Evolutionary conservation across 2,329 filamentous ascomycete species (phyloP).

Genomic region (Rasamsonia emersonii): DNA sequence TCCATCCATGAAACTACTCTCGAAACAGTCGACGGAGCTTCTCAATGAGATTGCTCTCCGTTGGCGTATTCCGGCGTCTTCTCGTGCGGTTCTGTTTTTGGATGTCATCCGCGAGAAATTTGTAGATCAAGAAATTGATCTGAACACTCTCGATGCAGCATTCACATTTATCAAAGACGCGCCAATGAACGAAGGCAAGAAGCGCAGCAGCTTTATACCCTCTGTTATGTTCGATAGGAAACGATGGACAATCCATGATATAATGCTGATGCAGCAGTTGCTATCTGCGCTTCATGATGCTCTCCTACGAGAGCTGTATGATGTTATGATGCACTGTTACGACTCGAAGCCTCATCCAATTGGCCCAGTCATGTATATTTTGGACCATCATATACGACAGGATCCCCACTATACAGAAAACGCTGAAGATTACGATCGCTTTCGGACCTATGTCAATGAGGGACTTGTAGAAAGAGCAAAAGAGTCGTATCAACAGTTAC

Average conservation of each 20-base stretch:
- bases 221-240: conserved; percentile 48
- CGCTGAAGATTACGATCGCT: conserved; percentile 62
- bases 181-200: conserved; percentile 55
- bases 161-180: conserved; percentile 76
- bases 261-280: conserved; percentile 63
- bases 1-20: conserved; percentile 49
- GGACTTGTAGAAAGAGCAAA: conserved; percentile 66
- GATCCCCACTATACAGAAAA: conserved; percentile 68
- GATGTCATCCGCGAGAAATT: conserved; percentile 83
- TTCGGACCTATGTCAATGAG: conserved; percentile 61
- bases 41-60: conserved; percentile 75
- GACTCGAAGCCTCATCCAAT: conserved; percentile 78
- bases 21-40: conserved; percentile 71
- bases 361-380: conserved; percentile 67
- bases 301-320: conserved; percentile 77
- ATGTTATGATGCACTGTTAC: conserved; percentile 79
- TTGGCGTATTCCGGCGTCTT: conserved; percentile 82
- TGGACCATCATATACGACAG: conserved; percentile 72
- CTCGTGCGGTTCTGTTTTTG: conserved; percentile 69
- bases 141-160: conserved; percentile 72
- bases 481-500: conserved; percentile 68
- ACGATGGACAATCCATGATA: conserved; percentile 63
- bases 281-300: conserved; percentile 70
- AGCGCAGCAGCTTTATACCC: conserved; percentile 41
- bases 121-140: conserved; percentile 68